These are phyloP conservation scores for Vitis riparia DNA, from an alignment of 164 flowering plant species.

Conservation along the genomic window DNA sequence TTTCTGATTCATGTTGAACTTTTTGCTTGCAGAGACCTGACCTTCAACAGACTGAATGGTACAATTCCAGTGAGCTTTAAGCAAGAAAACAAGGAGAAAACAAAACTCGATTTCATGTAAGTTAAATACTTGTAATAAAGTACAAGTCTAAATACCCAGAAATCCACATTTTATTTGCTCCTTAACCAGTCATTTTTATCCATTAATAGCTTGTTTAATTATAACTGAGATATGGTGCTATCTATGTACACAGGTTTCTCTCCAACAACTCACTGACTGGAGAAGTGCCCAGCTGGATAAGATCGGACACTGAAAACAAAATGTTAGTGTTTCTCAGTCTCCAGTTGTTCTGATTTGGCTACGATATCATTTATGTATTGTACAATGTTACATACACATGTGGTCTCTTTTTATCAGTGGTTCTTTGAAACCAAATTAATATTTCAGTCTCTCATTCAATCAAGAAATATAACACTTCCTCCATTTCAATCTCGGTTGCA, in stretches of 20 bases:
- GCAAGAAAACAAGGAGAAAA: background rate
- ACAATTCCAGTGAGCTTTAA: constrained; percentile 36
- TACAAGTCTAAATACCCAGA: background rate
- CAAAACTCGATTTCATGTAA: constrained; percentile 30
- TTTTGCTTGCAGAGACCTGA: constrained; percentile 50
- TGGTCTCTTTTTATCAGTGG: background rate
- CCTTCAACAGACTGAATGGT: constrained; percentile 61
- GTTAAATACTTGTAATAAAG: constrained; percentile 7
- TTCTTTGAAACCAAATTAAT: no score
- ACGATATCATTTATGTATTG: no score
- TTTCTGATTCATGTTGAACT: background rate
- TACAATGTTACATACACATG: no score
- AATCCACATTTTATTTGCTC: no score
- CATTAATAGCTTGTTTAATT: background rate
- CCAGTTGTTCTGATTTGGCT: background rate
- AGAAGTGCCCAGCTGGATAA: constrained; percentile 43
- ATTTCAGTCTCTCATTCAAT: background rate
- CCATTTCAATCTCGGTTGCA: constrained; percentile 28
- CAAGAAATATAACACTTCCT: background rate
- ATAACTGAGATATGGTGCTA: background rate
- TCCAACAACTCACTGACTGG: constrained; percentile 67
- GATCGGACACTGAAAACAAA: constrained; percentile 22
- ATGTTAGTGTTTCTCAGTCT: constrained; percentile 40
- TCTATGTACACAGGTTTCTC: constrained; percentile 55
- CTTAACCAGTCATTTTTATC: no score